Evolutionary conservation across 768 basidiomycete species (phyloP).

Genomic region (Podaxis sp.): DNA sequence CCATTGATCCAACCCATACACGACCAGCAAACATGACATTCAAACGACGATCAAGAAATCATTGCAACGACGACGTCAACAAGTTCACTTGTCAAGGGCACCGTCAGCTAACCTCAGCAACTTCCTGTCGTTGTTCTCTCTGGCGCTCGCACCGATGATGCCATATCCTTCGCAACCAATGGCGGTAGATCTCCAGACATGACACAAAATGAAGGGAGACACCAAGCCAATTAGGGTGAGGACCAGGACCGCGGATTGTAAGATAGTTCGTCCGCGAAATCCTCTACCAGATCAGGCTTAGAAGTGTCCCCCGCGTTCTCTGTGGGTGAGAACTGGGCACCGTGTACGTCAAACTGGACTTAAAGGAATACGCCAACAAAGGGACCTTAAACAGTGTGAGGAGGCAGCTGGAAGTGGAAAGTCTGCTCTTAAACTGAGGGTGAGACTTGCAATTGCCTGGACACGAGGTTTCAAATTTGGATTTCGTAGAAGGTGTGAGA

Average conservation of each 20-base stretch:
- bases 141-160: slow-evolving; percentile 46
- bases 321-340: not conserved
- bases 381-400: slow-evolving; percentile 39
- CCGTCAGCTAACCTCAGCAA: slow-evolving; percentile 63
- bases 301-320: slow-evolving; percentile 31
- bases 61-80: not conserved
- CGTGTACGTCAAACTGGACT: slow-evolving; percentile 1
- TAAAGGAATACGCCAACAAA: slow-evolving; percentile 22
- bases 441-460: slow-evolving; percentile 40
- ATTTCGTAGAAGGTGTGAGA: slow-evolving; percentile 23
- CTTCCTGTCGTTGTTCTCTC: slow-evolving; percentile 54
- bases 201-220: slow-evolving; percentile 34
- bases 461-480: slow-evolving; percentile 9
- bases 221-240: slow-evolving; percentile 50
- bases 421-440: slow-evolving; percentile 32
- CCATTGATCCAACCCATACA: slow-evolving; percentile 49
- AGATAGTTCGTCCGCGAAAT: slow-evolving; percentile 36
- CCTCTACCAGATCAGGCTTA: slow-evolving; percentile 14
- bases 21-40: slow-evolving; percentile 16
- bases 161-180: slow-evolving; percentile 45
- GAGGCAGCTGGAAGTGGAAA: slow-evolving; percentile 31
- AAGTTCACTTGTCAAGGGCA: slow-evolving; percentile 55
- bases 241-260: slow-evolving; percentile 67
- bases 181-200: slow-evolving; percentile 25
- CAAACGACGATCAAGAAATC: not conserved